Evolutionary conservation across 2,329 filamentous ascomycete genomes (phyloP).

Genomic region (Colletotrichum australisinense): DNA sequence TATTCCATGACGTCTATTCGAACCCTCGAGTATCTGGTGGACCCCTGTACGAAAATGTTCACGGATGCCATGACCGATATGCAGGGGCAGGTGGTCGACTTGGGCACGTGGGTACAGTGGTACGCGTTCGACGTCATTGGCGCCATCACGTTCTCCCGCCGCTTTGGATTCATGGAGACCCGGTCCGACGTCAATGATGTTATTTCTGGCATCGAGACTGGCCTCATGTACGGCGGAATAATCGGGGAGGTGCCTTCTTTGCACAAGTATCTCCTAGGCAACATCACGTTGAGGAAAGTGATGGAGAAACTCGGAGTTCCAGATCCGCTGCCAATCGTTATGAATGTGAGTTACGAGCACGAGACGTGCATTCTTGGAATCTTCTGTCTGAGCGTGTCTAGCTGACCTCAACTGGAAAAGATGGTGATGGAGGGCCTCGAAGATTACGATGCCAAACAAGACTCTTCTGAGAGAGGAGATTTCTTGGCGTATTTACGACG

Average conservation of each 20-base stretch:
- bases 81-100: constrained; percentile 45
- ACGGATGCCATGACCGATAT: neutral
- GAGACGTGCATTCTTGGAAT: too few species aligned
- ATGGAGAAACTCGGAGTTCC: constrained; percentile 59
- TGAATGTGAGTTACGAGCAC: neutral
- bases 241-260: constrained; percentile 53
- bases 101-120: constrained; percentile 56
- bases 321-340: constrained; percentile 60
- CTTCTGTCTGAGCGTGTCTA: neutral
- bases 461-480: neutral
- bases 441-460: neutral
- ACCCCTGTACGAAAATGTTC: neutral
- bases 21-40: neutral
- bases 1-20: neutral
- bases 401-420: neutral
- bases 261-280: constrained; percentile 47
- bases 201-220: constrained; percentile 50
- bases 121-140: constrained; percentile 64
- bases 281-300: constrained; percentile 39
- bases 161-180: constrained; percentile 57
- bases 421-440: neutral
- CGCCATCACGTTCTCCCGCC: constrained; percentile 54
- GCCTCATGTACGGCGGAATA: constrained; percentile 49
- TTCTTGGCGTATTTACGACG: neutral
- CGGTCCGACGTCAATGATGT: constrained; percentile 57